Evolutionary conservation across 2,329 filamentous ascomycete species (phyloP).

Genomic region (Dissoconium aciculare): DNA sequence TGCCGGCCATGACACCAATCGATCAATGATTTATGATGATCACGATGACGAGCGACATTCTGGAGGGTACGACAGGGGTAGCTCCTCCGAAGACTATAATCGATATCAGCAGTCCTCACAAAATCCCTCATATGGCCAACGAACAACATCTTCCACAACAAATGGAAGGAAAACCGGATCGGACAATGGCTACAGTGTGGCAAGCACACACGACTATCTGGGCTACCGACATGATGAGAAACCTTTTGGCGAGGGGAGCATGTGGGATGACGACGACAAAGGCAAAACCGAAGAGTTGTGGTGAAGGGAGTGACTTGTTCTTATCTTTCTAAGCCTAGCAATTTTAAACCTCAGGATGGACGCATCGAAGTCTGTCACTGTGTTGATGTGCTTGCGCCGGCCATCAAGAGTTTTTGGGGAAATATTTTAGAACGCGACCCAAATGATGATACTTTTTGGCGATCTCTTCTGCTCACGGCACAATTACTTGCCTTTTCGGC

Average conservation of each 20-base stretch:
- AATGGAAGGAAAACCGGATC: constrained; percentile 7
- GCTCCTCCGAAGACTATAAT: constrained; percentile 15
- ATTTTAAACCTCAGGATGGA: too few relatives aligned
- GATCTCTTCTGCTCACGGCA: too few relatives aligned
- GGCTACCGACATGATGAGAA: constrained; percentile 20
- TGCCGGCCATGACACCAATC: constrained; percentile 4
- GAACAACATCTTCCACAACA: neutral
- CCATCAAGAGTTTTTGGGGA: too few relatives aligned
- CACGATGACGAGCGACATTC: constrained; percentile 9
- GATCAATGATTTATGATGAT: constrained; percentile 13
- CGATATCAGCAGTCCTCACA: constrained; percentile 8
- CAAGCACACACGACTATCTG: constrained; percentile 22
- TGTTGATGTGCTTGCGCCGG: too few relatives aligned
- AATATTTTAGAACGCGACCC: too few relatives aligned
- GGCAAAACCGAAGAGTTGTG: constrained; percentile 19
- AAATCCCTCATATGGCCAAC: neutral
- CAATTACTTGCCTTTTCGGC: too few relatives aligned
- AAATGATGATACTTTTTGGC: too few relatives aligned
- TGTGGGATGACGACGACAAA: constrained; percentile 22
- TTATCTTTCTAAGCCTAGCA: too few relatives aligned
- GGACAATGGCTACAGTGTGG: constrained; percentile 19
- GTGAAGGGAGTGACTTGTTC: constrained; percentile 9
- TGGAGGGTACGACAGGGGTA: constrained; percentile 12
- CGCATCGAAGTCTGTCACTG: too few relatives aligned
- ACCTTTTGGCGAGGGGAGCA: constrained; percentile 14